Evolutionary conservation across 2,329 filamentous ascomycete genomes (phyloP), one percentile per base, ranked within the genome.

Genomic region (Cladosporium sphaerospermum): DNA sequence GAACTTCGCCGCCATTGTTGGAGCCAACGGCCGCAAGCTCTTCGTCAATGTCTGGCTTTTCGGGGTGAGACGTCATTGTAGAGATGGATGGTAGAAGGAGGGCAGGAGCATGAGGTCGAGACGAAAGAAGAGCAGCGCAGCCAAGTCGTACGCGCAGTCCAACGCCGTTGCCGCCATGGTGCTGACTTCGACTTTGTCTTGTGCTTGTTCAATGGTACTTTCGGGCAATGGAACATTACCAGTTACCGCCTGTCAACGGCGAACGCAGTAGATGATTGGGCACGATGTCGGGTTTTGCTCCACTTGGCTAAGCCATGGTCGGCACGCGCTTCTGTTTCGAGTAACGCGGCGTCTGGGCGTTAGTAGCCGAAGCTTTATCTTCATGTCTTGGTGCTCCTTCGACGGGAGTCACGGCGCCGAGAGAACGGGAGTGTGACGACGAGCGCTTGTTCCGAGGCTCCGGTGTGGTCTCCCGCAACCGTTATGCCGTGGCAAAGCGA

Each of bases 1-100:
- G 53, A 8, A 58, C 52, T 32, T 57, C 54, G 16, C 56, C 59
- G 18, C 42, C 34, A 14, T 43, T 50, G 23, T 50, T 39, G 16
- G 39, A 39, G 2, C 34, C 18, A 9, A 50, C 11, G 57, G 39
- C 60, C 14, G 37, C 47, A 2, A 28, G 28, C 31, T 50, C 47
- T 11, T 50, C 47, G 39, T 50, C 47, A 13, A 43, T 34, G n/a
- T 18, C 28, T 11, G 45, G 45, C 10, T 50, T 50, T 16, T 50
- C 47, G 14, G 36, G 37, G 39, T 50, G 28, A 11, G 37, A 33
- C 28, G 39, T 32, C 47, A 50, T 50, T 37, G 28, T 43, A n/a
- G 18, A 13, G 5, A n/a, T 28, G 9, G 31, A 33, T 23, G 14
- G n/a, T 34, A 42, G 14, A 33, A 33, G 40, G 31, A 36, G 19